Percentiles rank a stretch among this genome's conserved stretches.
Conservation (phyloP, 1,284 basidiomycete species). For the Apiotrichum sp. region DNA sequence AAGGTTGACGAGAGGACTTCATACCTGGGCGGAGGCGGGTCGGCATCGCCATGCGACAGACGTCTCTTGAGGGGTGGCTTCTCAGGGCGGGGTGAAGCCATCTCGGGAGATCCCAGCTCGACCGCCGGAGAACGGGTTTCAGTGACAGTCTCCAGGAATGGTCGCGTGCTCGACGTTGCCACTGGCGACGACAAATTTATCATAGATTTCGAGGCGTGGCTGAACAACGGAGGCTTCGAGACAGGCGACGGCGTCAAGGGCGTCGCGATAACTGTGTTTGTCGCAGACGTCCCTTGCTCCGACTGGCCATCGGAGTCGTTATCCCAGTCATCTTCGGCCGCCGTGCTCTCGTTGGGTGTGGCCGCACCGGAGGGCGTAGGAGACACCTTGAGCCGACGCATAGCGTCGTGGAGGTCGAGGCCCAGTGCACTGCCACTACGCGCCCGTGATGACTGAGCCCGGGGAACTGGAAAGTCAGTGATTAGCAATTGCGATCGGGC, state of each 20-base stretch:
- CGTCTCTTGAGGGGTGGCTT: conserved; percentile 37
- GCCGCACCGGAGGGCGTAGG: too few relatives aligned
- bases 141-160: conserved; percentile 18
- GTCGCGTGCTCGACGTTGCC: conserved; percentile 4
- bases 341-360: background rate
- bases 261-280: conserved; percentile 4
- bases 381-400: too few relatives aligned
- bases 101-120: too few relatives aligned
- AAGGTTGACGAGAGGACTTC: conserved; percentile 8
- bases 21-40: conserved; percentile 45
- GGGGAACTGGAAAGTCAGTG: background rate
- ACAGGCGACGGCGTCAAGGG: background rate
- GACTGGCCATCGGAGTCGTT: background rate
- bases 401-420: too few relatives aligned
- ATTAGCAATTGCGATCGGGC: too few relatives aligned
- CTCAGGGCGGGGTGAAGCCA: background rate
- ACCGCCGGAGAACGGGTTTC: background rate
- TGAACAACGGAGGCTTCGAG: conserved; percentile 54
- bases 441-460: background rate
- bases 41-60: conserved; percentile 48
- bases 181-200: conserved; percentile 47
- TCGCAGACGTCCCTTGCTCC: conserved; percentile 5
- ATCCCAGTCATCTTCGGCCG: conserved; percentile 2
- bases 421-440: background rate
- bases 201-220: conserved; percentile 59